Base-by-base conservation (phyloP, 73 alveolate species). In the Urostyla sp. region DNA sequence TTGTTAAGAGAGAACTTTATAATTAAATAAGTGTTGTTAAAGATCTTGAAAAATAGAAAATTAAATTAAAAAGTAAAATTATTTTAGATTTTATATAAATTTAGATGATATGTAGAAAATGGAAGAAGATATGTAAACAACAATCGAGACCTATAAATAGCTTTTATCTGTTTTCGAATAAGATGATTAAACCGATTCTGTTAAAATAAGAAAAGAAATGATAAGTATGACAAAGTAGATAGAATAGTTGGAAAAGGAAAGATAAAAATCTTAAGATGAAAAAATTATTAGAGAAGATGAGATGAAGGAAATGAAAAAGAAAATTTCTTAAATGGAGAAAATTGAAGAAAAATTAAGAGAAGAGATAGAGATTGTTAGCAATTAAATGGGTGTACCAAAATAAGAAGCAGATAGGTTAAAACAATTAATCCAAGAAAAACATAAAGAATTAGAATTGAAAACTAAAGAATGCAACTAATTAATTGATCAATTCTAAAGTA, bases 1-100 rank as follows among this genome's bases (percentile, higher is more conserved):
- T 75, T 31, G 88, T 84, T 37, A 84, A 84, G 46, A 57, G 92
- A n/a, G 92, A 84, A 31, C 72, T 84, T 0, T 84, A 84, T 48
- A 69, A 73, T 49, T 73, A 84, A 60, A 84, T 84, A 18, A 37
- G 18, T 36, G n/a, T 21, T 37, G 66, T 55, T 0, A 36, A 57
- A 23, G 92, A 37, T 15, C 60, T 84, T 1, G 92, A 84, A 30
- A n/a, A 13, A 8, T 87, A 84, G 24, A 43, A 80, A 21, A 36
- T 31, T n/a, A 43, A 15, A 8, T 60, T 78, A 18, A 59, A 69
- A 20, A 35, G n/a, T n/a, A n/a, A n/a, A n/a, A n/a, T n/a, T n/a
- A n/a, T n/a, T n/a, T n/a, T n/a, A n/a, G n/a, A n/a, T n/a, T n/a
- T n/a, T n/a, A n/a, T n/a, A n/a, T n/a, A n/a, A n/a, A n/a, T n/a